Conservation (phyloP, 2,329 filamentous ascomycete genomes). For the Fusarium sp. region DNA sequence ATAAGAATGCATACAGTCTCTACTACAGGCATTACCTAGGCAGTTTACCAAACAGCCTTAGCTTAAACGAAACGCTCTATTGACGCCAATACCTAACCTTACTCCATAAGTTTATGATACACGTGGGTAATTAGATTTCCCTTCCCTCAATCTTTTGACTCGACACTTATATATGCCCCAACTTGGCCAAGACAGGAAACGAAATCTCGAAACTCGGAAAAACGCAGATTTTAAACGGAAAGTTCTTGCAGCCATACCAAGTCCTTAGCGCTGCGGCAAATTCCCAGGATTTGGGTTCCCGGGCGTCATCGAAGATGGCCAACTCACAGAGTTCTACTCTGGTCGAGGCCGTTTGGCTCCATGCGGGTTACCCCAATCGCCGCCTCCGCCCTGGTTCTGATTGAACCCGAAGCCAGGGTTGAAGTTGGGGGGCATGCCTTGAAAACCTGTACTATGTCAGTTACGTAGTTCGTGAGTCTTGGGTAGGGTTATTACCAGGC, state of each 20-base stretch:
- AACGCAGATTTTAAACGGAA: background rate
- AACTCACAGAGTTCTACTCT: conserved; percentile 59
- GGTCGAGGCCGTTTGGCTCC: conserved; percentile 82
- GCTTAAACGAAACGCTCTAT: conserved; percentile 37
- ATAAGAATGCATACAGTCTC: background rate
- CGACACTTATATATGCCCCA: conserved; percentile 5
- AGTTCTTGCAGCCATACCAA: background rate
- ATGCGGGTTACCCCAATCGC: conserved; percentile 81
- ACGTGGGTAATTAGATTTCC: conserved; percentile 25
- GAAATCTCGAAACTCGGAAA: conserved; percentile 1
- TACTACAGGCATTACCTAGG: too few relatives aligned
- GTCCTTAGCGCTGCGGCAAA: background rate
- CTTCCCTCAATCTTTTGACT: conserved; percentile 14
- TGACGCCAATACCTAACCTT: conserved; percentile 44
- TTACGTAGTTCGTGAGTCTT: background rate
- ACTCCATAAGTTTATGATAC: conserved; percentile 45
- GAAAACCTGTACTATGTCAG: conserved; percentile 65
- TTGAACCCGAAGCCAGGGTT: conserved; percentile 76
- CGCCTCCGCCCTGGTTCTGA: conserved; percentile 57
- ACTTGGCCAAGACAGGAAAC: conserved; percentile 1
- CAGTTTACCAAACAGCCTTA: background rate
- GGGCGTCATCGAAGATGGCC: background rate
- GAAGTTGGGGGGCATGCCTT: conserved; percentile 76
- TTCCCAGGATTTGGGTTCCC: background rate
- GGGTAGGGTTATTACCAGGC: conserved; percentile 47